Evolutionary conservation across 768 basidiomycete species (phyloP).

Genomic region (Lanmaoa rubissima): DNA sequence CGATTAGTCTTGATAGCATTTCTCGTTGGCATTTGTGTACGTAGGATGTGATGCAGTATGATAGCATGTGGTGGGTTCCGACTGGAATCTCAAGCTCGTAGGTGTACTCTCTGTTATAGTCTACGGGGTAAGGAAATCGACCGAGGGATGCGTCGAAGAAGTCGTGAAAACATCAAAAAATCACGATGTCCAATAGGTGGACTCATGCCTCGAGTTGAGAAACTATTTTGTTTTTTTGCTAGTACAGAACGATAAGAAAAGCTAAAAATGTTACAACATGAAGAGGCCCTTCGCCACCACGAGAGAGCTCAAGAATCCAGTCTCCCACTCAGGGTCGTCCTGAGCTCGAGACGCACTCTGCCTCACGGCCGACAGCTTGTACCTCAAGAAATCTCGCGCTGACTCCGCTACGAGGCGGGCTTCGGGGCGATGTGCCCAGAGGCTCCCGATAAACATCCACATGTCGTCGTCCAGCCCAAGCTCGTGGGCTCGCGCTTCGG

Average conservation of each 20-base stretch:
- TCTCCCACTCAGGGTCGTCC: conserved; percentile 27
- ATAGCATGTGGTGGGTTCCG: not conserved
- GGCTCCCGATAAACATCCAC: conserved; percentile 30
- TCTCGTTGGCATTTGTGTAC: conserved; percentile 14
- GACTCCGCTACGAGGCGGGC: conserved; percentile 26
- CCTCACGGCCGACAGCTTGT: conserved; percentile 11
- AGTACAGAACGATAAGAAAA: not conserved
- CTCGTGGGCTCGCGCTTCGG: not conserved
- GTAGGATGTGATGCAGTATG: conserved; percentile 12
- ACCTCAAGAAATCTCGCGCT: conserved; percentile 19
- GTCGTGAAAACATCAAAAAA: not conserved
- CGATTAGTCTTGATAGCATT: conserved; percentile 4
- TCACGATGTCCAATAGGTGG: not conserved
- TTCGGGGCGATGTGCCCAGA: conserved; percentile 30
- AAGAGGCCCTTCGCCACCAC: conserved; percentile 13
- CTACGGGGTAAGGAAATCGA: not conserved
- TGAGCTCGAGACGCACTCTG: not conserved
- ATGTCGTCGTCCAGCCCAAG: conserved; percentile 31
- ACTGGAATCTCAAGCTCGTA: not conserved
- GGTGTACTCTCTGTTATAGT: not conserved
- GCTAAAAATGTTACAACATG: conserved; percentile 2
- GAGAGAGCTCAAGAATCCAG: conserved; percentile 19
- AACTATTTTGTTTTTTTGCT: not conserved
- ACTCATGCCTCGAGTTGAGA: not conserved
- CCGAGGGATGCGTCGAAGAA: not conserved